Conservation (phyloP, 257 asterid genomes). For the Forsythia suspensa region DNA sequence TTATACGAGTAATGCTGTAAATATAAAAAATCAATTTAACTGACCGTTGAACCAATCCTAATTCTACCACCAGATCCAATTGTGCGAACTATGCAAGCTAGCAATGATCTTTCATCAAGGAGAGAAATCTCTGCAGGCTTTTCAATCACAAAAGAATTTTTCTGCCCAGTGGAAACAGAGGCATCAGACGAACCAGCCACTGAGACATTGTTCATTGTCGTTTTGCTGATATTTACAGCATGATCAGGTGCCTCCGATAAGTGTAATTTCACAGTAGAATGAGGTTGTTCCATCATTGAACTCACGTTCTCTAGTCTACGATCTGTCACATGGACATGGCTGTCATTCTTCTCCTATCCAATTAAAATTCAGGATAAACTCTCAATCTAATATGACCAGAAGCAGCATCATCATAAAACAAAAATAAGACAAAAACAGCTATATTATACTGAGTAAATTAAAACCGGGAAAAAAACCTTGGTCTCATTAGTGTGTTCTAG, state of each 20-base stretch:
- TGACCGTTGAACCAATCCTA: slow-evolving; percentile 81
- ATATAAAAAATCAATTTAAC: slow-evolving; percentile 22
- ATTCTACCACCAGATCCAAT: slow-evolving; percentile 84
- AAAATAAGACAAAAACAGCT: background rate
- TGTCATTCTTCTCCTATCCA: slow-evolving; percentile 34
- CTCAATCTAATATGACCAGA: slow-evolving; percentile 15
- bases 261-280: slow-evolving; percentile 31
- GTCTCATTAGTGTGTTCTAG: slow-evolving; percentile 38
- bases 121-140: slow-evolving; percentile 49
- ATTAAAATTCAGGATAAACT: slow-evolving; percentile 19
- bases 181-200: slow-evolving; percentile 40
- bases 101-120: slow-evolving; percentile 76
- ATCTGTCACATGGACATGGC: slow-evolving; percentile 37
- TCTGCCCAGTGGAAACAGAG: slow-evolving; percentile 42
- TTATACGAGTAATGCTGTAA: slow-evolving; percentile 18
- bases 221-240: slow-evolving; percentile 35
- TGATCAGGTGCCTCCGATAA: slow-evolving; percentile 42
- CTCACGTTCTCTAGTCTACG: slow-evolving; percentile 43
- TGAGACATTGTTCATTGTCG: slow-evolving; percentile 27
- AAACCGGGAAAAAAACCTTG: slow-evolving; percentile 42
- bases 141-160: slow-evolving; percentile 30
- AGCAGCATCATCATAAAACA: slow-evolving; percentile 18
- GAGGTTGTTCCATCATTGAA: slow-evolving; percentile 36
- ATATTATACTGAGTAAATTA: slow-evolving; percentile 3
- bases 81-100: slow-evolving; percentile 87